Evolutionary conservation across 345 rosid genomes (phyloP), one percentile per base, ranked within the genome.

Genomic region (Sonneratia caseolaris): DNA sequence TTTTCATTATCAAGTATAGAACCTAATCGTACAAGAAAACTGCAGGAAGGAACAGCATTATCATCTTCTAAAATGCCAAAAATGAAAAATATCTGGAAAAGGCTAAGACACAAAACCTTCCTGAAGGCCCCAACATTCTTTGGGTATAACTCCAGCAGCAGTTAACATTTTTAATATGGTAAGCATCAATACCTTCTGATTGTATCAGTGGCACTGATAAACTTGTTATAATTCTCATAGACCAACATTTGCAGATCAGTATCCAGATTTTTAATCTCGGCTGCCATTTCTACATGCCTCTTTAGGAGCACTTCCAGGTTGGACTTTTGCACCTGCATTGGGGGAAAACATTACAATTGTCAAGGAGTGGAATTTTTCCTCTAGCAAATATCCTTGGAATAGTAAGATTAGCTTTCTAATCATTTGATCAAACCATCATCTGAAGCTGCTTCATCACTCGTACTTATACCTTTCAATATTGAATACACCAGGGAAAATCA

Each of bases 241-340:
- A 92, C 97, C 42, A 96, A 71, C 98, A 92, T 96, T 81, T 96
- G 99, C 85, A 96, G 84, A 81, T 96, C 99, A 21, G 99, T 92
- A 65, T 96, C 99, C 11, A 96, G 90, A 84, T 96, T 96, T 77
- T 96, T 96, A 27, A 96, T 92, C 88, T 96, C 97, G 0, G 98
- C 93, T 22, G 98, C 99, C 98, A 96, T 92, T 74, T 87, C 89
- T 38, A 96, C 99, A 73, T 96, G 99, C 77, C 86, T 87, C 77
- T 89, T 95, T 72, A 92, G 77, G 76, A 96, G 89, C 78, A 86
- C 89, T 81, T 91, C 99, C 81, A 96, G 74, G 78, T 87, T 96
- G 24, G 96, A 88, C 77, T 85, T 92, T 66, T 87, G 90, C 47
- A 82, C 88, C 98, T 96, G 77, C 75, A 83, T 10, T 27, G 9